Evolutionary conservation across 257 asterid genomes (phyloP).

Genomic region (Nicotiana benthamiana): DNA sequence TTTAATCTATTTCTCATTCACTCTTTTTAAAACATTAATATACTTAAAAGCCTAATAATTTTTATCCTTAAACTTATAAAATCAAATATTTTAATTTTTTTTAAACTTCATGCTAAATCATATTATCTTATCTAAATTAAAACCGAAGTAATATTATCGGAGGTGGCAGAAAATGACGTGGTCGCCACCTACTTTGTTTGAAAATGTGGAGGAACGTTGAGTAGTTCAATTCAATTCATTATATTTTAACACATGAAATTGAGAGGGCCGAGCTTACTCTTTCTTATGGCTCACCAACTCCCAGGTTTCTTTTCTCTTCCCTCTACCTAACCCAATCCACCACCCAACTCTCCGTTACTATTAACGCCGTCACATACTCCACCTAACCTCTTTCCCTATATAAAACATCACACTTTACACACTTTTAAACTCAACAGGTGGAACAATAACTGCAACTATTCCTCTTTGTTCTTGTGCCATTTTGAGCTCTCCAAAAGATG

Average conservation of each 20-base stretch:
- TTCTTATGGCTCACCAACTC: background rate
- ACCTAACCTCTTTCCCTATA: background rate
- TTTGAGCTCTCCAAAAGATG: constrained; percentile 20
- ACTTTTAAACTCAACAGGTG: background rate
- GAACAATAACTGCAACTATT: background rate
- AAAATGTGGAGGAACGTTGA: background rate
- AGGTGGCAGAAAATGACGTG: background rate
- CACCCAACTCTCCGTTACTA: background rate
- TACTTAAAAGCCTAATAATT: too few relatives aligned
- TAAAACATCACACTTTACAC: background rate
- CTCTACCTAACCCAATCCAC: background rate
- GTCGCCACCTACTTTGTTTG: background rate
- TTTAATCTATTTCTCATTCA: too few relatives aligned
- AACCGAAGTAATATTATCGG: too few relatives aligned
- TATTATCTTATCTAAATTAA: too few relatives aligned
- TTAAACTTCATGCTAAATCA: too few relatives aligned
- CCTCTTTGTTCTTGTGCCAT: background rate
- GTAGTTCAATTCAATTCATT: background rate
- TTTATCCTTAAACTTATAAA: too few relatives aligned
- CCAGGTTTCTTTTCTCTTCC: background rate
- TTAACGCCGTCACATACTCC: background rate
- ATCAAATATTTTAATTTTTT: too few relatives aligned
- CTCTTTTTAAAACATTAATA: too few relatives aligned
- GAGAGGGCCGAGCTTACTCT: background rate
- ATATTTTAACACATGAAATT: too few relatives aligned